phyloP scores from a whole-genome alignment of 2,329 filamentous ascomycete species.

The Fusarium nygamai region DNA sequence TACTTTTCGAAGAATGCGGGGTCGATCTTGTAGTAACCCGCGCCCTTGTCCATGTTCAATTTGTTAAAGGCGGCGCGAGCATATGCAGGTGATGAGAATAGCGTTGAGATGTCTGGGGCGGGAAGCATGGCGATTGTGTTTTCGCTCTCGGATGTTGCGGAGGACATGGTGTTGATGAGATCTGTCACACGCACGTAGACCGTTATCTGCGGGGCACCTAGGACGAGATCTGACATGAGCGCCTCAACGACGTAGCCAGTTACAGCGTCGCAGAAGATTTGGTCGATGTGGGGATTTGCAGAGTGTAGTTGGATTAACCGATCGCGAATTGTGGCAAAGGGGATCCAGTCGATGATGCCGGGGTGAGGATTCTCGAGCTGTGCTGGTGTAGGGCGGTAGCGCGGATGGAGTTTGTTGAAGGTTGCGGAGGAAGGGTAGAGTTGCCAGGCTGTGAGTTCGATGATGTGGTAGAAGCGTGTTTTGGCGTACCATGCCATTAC shows the following conservation, averaged over 20 bases:
- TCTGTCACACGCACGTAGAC: slow-evolving; percentile 46
- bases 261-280: slow-evolving; percentile 48
- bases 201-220: slow-evolving; percentile 38
- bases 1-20: slow-evolving; percentile 47
- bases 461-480: slow-evolving; percentile 48
- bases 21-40: slow-evolving; percentile 48
- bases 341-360: slow-evolving; percentile 46
- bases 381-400: slow-evolving; percentile 42
- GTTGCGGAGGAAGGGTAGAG: slow-evolving; percentile 43
- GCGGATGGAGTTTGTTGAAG: slow-evolving; percentile 41
- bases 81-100: slow-evolving; percentile 40
- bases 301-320: slow-evolving; percentile 44
- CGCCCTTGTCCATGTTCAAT: slow-evolving; percentile 47
- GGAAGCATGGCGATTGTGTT: slow-evolving; percentile 28
- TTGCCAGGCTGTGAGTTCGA: slow-evolving; percentile 49
- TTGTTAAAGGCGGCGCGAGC: slow-evolving; percentile 42
- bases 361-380: slow-evolving; percentile 43
- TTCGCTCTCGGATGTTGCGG: not conserved
- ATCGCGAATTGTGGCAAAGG: slow-evolving; percentile 45
- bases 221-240: slow-evolving; percentile 43
- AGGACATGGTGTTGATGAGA: slow-evolving; percentile 43
- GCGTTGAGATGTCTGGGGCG: slow-evolving; percentile 32
- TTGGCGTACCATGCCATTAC: slow-evolving; percentile 54
- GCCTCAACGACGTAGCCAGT: slow-evolving; percentile 47
- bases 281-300: slow-evolving; percentile 46